A percentile compares a stretch with the other conserved stretches of the same genome.
Conservation (phyloP, 768 basidiomycete species). For the Pisolithus sp. region DNA sequence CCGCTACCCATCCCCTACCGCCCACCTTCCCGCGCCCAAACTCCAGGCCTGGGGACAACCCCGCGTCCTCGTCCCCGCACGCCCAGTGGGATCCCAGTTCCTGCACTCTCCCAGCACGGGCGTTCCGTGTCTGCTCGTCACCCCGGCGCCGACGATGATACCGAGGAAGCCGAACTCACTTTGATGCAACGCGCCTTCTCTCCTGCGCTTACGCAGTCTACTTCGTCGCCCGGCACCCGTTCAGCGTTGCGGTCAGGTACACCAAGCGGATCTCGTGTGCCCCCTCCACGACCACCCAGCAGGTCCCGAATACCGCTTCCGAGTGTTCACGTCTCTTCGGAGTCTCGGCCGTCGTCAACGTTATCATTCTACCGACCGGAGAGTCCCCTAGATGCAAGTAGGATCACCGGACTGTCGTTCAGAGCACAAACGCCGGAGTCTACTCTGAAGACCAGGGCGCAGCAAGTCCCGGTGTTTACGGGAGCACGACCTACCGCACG, state of each 20-base stretch:
- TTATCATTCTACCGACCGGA: conserved; percentile 62
- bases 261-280: conserved; percentile 36
- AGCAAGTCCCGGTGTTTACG: conserved; percentile 52
- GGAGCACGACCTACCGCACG: conserved; percentile 34
- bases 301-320: conserved; percentile 82
- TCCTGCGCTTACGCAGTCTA: conserved; percentile 43
- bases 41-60: conserved; percentile 39
- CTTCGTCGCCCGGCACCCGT: conserved; percentile 33
- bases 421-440: conserved; percentile 69
- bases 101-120: conserved; percentile 48
- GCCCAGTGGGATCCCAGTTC: conserved; percentile 60
- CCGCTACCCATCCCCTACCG: conserved; percentile 24
- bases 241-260: conserved; percentile 28
- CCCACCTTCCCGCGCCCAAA: conserved; percentile 54
- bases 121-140: conserved; percentile 44
- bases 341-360: conserved; percentile 64
- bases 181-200: conserved; percentile 60
- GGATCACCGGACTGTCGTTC: conserved; percentile 25
- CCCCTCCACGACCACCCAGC: conserved; percentile 70
- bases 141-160: conserved; percentile 40
- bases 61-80: conserved; percentile 73
- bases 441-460: conserved; percentile 50
- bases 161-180: conserved; percentile 38
- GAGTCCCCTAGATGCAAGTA: conserved; percentile 37
- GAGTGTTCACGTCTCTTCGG: conserved; percentile 59